Evolutionary conservation across 495 filamentous ascomycete genomes (phyloP), one percentile per base, ranked within the genome.

Genomic region (Penicillium bialowiezense): DNA sequence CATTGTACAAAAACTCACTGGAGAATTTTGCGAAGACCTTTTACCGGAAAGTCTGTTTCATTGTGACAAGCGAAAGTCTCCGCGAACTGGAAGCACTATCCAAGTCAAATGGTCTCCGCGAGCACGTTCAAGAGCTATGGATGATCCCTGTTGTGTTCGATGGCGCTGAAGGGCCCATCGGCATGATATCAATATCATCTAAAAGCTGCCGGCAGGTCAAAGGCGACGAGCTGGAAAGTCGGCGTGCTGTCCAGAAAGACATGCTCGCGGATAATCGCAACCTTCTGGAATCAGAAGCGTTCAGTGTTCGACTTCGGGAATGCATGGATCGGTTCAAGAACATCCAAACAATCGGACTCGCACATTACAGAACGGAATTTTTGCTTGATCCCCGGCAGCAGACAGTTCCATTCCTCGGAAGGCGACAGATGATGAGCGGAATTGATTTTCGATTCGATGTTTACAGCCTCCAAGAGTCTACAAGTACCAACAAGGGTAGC

Each of bases 31-130:
- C 41, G 28, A 13, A 38, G 24, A 24, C 39, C 20, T 54, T n/a
- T 46, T 51, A n/a, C 34, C 24, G 18, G 46, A 53, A 19, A 41
- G 54, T 58, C 17, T 20, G 42, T 24, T 58, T 58, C 41, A 54
- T 58, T 41, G 55, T 43, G 36, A 58, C 46, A 51, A 58, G 50
- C 41, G 55, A 58, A 31, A 44, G 50, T 49, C 55, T 58, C 37
- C 19, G 41, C 15, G 41, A 50, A 54, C 19, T 58, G 10, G 51
- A 54, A 50, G 36, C 21, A 40, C 24, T 54, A 26, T 44, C 55
- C 31, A 33, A 33, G 34, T 45, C 35, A 46, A 41, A 54, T 37
- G 41, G 35, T 47, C 23, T 50, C 32, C 37, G 45, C 17, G 32
- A 34, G 35, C 41, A 41, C 12, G 41, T 54, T 12, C 41, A 52